phyloP scores from a whole-genome alignment of 2,329 filamentous ascomycete genomes.

The Aspergillus pseudoviridinutans region DNA sequence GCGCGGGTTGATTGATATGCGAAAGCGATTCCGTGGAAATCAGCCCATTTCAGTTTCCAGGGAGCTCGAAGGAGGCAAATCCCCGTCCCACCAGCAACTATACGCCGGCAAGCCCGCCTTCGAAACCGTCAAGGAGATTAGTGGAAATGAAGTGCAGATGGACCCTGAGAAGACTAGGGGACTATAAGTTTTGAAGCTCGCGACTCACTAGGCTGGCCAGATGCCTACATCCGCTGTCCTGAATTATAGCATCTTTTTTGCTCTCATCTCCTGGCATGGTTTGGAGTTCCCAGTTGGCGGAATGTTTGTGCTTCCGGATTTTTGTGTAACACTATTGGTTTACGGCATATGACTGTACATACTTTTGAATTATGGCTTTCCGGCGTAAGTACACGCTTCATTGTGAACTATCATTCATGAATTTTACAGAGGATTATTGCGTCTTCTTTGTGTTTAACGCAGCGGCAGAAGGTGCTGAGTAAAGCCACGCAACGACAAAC shows the following conservation, averaged over 20 bases:
- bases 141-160: slow-evolving; percentile 60
- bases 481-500: slow-evolving; percentile 89
- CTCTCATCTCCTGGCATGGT: slow-evolving; percentile 14
- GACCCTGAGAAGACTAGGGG: slow-evolving; percentile 48
- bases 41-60: slow-evolving; percentile 70
- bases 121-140: slow-evolving; percentile 61
- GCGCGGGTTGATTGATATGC: slow-evolving; percentile 95
- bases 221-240: background rate
- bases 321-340: background rate
- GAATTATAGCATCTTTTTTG: background rate
- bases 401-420: slow-evolving; percentile 17
- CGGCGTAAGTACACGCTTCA: slow-evolving; percentile 15
- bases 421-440: slow-evolving; percentile 33
- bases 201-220: background rate
- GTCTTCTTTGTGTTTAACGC: slow-evolving; percentile 45
- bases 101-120: slow-evolving; percentile 76
- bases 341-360: slow-evolving; percentile 7
- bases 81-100: slow-evolving; percentile 58
- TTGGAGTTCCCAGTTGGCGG: slow-evolving; percentile 12
- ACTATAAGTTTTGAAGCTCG: slow-evolving; percentile 23
- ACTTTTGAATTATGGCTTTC: slow-evolving; percentile 1
- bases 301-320: slow-evolving; percentile 1
- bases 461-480: slow-evolving; percentile 52
- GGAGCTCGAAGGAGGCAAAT: slow-evolving; percentile 53
- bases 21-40: slow-evolving; percentile 95